Evolutionary conservation across 169 alveolate species (phyloP), one percentile per base, ranked within the genome.

Genomic region (Cyclospora cayetanensis): DNA sequence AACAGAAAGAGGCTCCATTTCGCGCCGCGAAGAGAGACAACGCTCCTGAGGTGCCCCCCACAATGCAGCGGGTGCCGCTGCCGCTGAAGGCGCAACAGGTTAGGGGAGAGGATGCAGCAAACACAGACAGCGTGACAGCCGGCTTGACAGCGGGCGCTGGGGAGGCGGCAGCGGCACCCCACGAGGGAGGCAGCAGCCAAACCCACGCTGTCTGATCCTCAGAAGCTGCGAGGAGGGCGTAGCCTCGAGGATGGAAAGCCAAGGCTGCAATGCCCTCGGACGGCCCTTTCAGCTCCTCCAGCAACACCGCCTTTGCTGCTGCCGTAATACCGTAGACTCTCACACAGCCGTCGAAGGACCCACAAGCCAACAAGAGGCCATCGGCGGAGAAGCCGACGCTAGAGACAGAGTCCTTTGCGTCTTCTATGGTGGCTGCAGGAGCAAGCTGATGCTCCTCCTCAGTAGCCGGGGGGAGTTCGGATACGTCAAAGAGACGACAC

Each of bases 181-280:
- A 63, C 66, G 52, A 53, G 20, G 77, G 39, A 35, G 90, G 90
- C n/a, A 82, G 53, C 79, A 82, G 63, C 90, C 90, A 82, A 20
- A 53, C 60, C 90, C 90, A 82, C n/a, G 90, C 90, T 5, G 90
- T 82, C 74, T 60, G 46, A n/a, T 82, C 90, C 25, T 63, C 90
- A 2, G 90, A 50, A 9, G 74, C 90, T 18, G 77, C 90, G 1
- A 82, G 53, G 41, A 82, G 42, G 18, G 90, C 90, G 37, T 82
- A 82, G 25, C 90, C 90, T 2, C 90, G 90, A 12, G 90, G 90
- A 53, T 82, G 90, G 29, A 82, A 82, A 7, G 77, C 46, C 20
- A 60, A 27, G 15, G 50, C 90, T 27, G 77, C 22, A 29, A 82
- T 53, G 12, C 55, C 90, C 35, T 11, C 79, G 4, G 65, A 9